Percentiles rank a stretch among this genome's conserved stretches.
Evolutionary conservation across 2,329 filamentous ascomycete genomes (phyloP).

Genomic region (Amesomyces nigricolor): DNA sequence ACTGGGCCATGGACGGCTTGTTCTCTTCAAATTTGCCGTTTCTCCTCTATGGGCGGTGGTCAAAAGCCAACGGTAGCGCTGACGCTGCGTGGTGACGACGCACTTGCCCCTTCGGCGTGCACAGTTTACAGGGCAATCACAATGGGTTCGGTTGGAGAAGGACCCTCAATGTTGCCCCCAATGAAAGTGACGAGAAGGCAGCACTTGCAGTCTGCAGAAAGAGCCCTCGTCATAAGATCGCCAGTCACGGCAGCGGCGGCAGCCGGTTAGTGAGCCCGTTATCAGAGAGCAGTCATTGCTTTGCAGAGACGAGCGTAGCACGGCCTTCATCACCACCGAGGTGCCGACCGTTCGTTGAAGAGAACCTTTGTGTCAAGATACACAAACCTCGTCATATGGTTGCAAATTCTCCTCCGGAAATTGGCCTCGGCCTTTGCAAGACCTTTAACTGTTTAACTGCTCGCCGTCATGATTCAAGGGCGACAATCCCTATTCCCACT

Average conservation of each 20-base stretch:
- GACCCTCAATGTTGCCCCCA: too few relatives aligned
- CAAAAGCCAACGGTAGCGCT: background rate
- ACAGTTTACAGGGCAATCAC: background rate
- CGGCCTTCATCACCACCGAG: background rate
- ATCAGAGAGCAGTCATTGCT: background rate
- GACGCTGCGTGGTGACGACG: background rate
- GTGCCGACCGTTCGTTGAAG: background rate
- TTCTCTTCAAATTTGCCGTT: too few relatives aligned
- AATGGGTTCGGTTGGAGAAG: too few relatives aligned
- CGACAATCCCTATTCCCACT: background rate
- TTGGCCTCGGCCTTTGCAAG: background rate
- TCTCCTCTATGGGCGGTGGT: too few relatives aligned
- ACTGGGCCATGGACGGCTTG: too few relatives aligned
- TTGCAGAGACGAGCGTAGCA: background rate
- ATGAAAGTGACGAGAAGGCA: too few relatives aligned
- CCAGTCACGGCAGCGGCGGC: background rate
- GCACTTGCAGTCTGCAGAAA: too few relatives aligned
- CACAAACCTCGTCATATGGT: constrained; percentile 23
- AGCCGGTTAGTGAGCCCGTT: background rate
- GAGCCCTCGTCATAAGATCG: too few relatives aligned
- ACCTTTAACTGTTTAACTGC: background rate
- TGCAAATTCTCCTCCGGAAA: constrained; percentile 14
- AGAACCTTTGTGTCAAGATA: constrained; percentile 15
- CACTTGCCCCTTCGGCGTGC: background rate
- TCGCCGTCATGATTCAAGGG: too few relatives aligned